Conservation (phyloP, 2,329 filamentous ascomycete species). For the Paradendryphiella salina region DNA sequence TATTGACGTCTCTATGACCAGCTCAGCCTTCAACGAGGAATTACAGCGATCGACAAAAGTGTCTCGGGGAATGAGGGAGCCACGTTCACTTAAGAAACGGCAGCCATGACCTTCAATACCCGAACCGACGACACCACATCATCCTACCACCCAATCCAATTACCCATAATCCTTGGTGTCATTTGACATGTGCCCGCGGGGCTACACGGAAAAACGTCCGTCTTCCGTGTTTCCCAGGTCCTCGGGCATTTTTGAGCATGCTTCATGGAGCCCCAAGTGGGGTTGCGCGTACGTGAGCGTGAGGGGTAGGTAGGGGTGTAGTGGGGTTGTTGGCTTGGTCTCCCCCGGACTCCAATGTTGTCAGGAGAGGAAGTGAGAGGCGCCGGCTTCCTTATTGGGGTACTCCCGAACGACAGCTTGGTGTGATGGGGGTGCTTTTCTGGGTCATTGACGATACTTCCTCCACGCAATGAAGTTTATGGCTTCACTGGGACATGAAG, state of each 20-base stretch:
- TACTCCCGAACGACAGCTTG: background rate
- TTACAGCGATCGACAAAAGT: background rate
- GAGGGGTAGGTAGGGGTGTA: slow-evolving; percentile 9
- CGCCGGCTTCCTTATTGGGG: slow-evolving; percentile 7
- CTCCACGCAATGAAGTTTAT: background rate
- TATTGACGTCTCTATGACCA: background rate
- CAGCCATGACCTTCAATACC: background rate
- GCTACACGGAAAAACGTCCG: slow-evolving; percentile 6
- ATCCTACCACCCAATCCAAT: background rate
- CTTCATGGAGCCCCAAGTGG: slow-evolving; percentile 3
- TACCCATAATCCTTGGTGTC: background rate
- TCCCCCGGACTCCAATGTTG: slow-evolving; percentile 4
- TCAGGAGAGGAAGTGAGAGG: background rate
- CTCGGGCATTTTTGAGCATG: background rate
- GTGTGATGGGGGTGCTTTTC: background rate
- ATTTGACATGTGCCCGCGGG: slow-evolving; percentile 9
- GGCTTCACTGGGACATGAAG: background rate
- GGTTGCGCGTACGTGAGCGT: slow-evolving; percentile 2
- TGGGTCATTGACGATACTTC: background rate
- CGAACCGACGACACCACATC: slow-evolving; percentile 3
- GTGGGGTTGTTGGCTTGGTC: slow-evolving; percentile 5
- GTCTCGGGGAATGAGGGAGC: background rate
- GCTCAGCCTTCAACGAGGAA: background rate
- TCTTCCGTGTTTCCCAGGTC: slow-evolving; percentile 2
- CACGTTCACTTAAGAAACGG: background rate